Percentiles rank a stretch among this genome's conserved stretches.
Conservation (phyloP, 768 basidiomycete genomes). For the Mrakia hoshinonis region DNA sequence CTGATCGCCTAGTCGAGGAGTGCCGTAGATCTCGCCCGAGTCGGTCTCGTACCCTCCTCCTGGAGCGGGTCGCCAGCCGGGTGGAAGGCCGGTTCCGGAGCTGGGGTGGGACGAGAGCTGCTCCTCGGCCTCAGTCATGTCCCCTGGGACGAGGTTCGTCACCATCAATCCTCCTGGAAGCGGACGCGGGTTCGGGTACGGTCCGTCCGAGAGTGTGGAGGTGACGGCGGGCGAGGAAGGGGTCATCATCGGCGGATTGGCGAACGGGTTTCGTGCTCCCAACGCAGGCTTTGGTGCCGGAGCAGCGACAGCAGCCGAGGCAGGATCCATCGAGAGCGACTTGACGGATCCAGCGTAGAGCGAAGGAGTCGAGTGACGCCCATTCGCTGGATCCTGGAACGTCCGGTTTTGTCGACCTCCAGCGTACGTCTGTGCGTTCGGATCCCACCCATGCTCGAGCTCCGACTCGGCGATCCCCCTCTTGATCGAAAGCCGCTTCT, state of each 20-base stretch:
- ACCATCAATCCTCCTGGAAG: slow-evolving; percentile 1
- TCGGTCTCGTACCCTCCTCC: slow-evolving; percentile 4
- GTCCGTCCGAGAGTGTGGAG: neutral
- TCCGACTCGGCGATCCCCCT: slow-evolving; percentile 6
- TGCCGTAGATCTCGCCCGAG: neutral
- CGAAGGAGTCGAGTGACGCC: neutral
- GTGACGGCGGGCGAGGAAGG: neutral
- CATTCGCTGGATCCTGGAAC: slow-evolving; percentile 4
- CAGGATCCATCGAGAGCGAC: neutral
- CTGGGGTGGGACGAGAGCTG: too few species aligned
- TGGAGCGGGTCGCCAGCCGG: neutral
- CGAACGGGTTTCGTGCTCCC: neutral
- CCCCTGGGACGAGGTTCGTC: slow-evolving; percentile 5
- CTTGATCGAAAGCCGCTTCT: neutral
- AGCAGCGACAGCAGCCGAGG: neutral
- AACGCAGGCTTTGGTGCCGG: neutral
- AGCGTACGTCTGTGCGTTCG: neutral
- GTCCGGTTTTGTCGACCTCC: neutral
- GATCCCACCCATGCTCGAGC: slow-evolving; percentile 7
- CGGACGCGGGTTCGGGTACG: neutral
- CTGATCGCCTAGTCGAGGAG: slow-evolving; percentile 1
- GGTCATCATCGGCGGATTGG: neutral
- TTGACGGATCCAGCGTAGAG: neutral
- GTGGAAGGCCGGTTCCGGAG: neutral
- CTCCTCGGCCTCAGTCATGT: neutral